Evolutionary conservation across 768 basidiomycete genomes (phyloP), one percentile per base, ranked within the genome.

Genomic region (Trametes cinnabarina): DNA sequence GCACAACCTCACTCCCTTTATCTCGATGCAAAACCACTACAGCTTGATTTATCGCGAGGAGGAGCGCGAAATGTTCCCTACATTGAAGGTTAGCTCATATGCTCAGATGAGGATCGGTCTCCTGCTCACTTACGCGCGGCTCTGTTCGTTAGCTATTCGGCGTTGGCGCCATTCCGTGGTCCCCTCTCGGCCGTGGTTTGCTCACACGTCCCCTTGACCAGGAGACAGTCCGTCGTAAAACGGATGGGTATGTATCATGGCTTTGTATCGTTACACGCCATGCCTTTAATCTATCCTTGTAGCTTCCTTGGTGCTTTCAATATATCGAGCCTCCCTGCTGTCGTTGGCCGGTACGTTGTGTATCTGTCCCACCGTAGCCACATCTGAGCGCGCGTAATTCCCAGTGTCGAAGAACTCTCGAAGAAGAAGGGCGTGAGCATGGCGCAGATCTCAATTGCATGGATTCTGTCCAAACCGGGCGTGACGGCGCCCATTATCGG

Each of bases 1-100:
- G 12, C 71, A 78, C 64, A 69, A 68, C 19, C 65, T 73, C 34
- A 82, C 80, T 7, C 79, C 78, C 3, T 85, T 86, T 70, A 79
- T 84, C 71, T 79, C 80, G 14, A 85, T 86, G 84, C 83, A 86
- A 68, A 82, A 85, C 68, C 79, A 81, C 63, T 79, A 85, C 66
- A 79, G 68, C 58, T 71, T 82, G 11, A 49, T 82, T 34, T 85
- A 86, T 63, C 78, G 84, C 43, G 85, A 86, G 65, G 84, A 86
- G 64, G 84, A 83, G 64, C 75, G 77, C 25, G 81, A 82, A 64
- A 81, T 82, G 79, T 78, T 83, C 62, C 84, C 84, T 0, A 73
- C 73, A 3, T 68, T 79, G 41, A 70, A 73, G 65, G 72, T 74
- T 32, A 32, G 30, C 12, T 32, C 12, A 6, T 32, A 12, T n/a